Conservation (phyloP, 202 grass and related monocot genomes). For the Dendrocalamus latiflorus region DNA sequence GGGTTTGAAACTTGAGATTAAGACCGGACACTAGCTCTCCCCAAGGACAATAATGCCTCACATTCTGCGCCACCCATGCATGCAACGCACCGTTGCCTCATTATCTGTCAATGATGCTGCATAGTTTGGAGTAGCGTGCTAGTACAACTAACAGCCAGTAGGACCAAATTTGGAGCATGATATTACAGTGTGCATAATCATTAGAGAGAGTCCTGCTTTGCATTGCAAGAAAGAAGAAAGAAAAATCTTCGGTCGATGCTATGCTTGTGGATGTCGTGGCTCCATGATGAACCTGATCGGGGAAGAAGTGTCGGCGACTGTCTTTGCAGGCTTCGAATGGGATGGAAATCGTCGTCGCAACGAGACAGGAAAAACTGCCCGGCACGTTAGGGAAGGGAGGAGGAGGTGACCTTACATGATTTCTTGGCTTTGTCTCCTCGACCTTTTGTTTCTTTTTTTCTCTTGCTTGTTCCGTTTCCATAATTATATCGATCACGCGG, state of each 20-base stretch:
- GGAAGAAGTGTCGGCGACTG: conserved; percentile 28
- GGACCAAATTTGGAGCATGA: not conserved
- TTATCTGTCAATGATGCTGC: conserved; percentile 24
- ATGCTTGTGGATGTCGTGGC: not conserved
- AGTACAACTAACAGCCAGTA: not conserved
- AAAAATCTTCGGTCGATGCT: not conserved
- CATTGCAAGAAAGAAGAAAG: not conserved
- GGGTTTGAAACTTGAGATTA: not conserved
- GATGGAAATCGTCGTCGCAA: not conserved
- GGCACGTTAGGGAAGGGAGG: not conserved
- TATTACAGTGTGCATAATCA: not conserved
- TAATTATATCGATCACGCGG: no score
- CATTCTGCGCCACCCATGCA: not conserved
- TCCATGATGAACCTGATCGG: no score
- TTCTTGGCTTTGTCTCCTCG: conserved; percentile 28
- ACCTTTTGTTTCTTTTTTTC: not conserved
- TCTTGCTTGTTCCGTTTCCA: no score
- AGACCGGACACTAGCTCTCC: not conserved
- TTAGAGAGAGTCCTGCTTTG: not conserved
- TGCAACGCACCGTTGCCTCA: conserved; percentile 1
- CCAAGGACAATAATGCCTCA: conserved; percentile 25
- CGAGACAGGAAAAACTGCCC: not conserved
- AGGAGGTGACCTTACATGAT: conserved; percentile 14
- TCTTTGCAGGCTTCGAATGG: conserved; percentile 10
- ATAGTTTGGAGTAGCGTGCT: not conserved